Percentiles rank a stretch among this genome's conserved stretches.
Evolutionary conservation across 371 early-diverging fungal species (phyloP).

Genomic region (Nosema granulosis): DNA sequence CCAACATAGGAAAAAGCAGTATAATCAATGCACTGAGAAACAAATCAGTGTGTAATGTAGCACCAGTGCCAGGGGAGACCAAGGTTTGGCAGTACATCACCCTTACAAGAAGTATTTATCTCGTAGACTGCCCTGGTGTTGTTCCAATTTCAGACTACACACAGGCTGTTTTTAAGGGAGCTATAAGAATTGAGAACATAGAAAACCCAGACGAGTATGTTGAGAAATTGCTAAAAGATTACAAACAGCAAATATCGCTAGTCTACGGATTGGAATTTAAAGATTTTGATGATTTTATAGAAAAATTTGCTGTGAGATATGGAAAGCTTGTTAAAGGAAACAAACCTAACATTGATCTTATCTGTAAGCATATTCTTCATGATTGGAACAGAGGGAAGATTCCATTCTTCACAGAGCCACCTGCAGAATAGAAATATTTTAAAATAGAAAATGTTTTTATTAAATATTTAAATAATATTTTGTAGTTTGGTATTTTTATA

Average conservation of each 20-base stretch:
- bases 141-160: constrained; percentile 80
- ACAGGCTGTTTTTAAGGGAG: constrained; percentile 93
- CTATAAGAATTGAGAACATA: constrained; percentile 89
- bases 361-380: constrained; percentile 89
- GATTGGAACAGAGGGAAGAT: constrained; percentile 97
- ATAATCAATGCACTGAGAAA: constrained; percentile 93
- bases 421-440: constrained; percentile 68
- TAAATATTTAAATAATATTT: no score
- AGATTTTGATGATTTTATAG: constrained; percentile 79
- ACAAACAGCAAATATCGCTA: constrained; percentile 78
- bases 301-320: constrained; percentile 76
- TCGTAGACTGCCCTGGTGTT: constrained; percentile 98
- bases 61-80: constrained; percentile 97
- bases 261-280: constrained; percentile 80
- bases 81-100: constrained; percentile 99
- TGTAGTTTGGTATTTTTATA: neutral
- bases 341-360: constrained; percentile 83
- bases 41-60: constrained; percentile 93
- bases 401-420: constrained; percentile 83
- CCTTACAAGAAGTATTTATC: constrained; percentile 90
- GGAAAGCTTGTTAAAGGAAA: constrained; percentile 92
- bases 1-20: constrained; percentile 71
- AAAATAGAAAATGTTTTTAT: neutral
- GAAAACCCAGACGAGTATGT: constrained; percentile 85
- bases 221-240: constrained; percentile 75